Evolutionary conservation across 1,284 basidiomycete genomes (phyloP).

Genomic region (Apiotrichum laibachii): DNA sequence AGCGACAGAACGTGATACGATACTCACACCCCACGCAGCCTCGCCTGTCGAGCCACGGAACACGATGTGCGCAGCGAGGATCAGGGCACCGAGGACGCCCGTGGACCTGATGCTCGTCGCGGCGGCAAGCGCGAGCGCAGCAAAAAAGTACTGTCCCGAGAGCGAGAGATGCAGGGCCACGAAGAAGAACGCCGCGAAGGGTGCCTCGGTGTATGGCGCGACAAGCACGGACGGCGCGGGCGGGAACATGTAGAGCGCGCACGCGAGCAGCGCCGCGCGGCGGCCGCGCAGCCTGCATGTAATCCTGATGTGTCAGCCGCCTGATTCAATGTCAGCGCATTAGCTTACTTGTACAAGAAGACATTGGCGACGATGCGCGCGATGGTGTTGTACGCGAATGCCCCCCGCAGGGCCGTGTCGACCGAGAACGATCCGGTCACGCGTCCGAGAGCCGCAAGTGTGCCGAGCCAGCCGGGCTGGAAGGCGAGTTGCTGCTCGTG

Average conservation of each 20-base stretch:
- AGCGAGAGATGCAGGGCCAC: constrained; percentile 56
- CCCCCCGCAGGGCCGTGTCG: constrained; percentile 33
- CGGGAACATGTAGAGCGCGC: constrained; percentile 70
- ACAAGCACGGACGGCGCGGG: constrained; percentile 74
- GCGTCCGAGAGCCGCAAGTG: constrained; percentile 54
- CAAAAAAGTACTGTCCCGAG: constrained; percentile 52
- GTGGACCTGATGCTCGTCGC: constrained; percentile 77
- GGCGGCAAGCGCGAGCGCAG: constrained; percentile 62
- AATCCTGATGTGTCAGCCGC: constrained; percentile 30
- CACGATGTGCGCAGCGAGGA: constrained; percentile 54
- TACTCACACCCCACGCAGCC: not conserved
- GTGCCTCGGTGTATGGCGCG: constrained; percentile 77
- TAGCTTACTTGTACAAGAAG: constrained; percentile 60
- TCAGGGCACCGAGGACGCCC: constrained; percentile 70
- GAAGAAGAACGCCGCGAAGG: constrained; percentile 77
- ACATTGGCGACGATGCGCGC: constrained; percentile 50
- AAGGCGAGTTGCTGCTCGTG: constrained; percentile 89
- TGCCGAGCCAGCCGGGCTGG: constrained; percentile 65
- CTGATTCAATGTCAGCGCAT: not conserved
- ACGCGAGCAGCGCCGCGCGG: constrained; percentile 61
- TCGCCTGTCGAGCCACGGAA: not conserved
- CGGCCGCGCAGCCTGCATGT: constrained; percentile 39
- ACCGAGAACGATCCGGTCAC: not conserved
- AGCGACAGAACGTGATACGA: too few species aligned
- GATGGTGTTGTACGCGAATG: constrained; percentile 30